Conservation (phyloP, 306 rosid species). For the Citrullus mucosospermus region DNA sequence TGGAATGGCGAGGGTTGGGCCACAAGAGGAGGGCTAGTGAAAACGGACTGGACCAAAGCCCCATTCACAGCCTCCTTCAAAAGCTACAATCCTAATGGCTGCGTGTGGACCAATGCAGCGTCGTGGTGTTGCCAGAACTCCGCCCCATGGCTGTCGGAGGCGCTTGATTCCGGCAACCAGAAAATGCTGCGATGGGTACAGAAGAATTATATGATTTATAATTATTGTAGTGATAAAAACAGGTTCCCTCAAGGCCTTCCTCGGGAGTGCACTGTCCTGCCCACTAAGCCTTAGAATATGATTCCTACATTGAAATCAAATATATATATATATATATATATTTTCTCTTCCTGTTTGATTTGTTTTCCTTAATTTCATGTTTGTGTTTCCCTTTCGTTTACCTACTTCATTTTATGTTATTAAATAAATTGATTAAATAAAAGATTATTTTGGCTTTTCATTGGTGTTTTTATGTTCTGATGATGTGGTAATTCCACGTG, state of each 20-base stretch:
- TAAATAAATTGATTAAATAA: too few species aligned
- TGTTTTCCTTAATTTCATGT: too few species aligned
- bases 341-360: too few species aligned
- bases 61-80: slow-evolving; percentile 53
- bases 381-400: too few species aligned
- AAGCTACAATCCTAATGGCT: slow-evolving; percentile 27
- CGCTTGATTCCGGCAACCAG: slow-evolving; percentile 13
- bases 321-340: too few species aligned
- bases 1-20: slow-evolving; percentile 85
- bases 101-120: slow-evolving; percentile 19
- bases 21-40: slow-evolving; percentile 63
- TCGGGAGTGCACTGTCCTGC: slow-evolving; percentile 10
- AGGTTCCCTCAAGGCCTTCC: slow-evolving; percentile 27
- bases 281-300: not conserved
- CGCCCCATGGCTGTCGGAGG: slow-evolving; percentile 18
- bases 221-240: slow-evolving; percentile 19
- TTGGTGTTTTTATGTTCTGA: too few species aligned
- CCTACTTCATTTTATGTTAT: too few species aligned
- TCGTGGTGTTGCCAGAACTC: slow-evolving; percentile 18
- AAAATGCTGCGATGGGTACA: slow-evolving; percentile 19
- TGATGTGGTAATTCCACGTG: too few species aligned
- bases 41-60: slow-evolving; percentile 60
- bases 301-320: too few species aligned
- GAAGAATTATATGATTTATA: slow-evolving; percentile 27
- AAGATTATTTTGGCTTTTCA: too few species aligned